Evolutionary conservation across 2,329 filamentous ascomycete genomes (phyloP).

Genomic region (Xylariales sp.): DNA sequence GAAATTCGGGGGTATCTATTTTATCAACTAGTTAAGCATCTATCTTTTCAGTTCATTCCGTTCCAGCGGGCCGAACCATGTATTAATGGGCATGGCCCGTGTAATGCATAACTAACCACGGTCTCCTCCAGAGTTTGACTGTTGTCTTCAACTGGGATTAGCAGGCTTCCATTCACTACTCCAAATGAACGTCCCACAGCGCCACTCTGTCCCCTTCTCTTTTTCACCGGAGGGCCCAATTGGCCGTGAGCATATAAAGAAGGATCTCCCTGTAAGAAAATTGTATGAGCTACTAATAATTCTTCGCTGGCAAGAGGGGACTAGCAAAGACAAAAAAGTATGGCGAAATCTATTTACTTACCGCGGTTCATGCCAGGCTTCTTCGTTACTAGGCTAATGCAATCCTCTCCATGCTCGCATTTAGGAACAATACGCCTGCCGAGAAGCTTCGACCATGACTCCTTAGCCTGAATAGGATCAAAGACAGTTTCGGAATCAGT

Average conservation of each 20-base stretch:
- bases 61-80: background rate
- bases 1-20: background rate
- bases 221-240: slow-evolving; percentile 87
- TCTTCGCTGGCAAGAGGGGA: background rate
- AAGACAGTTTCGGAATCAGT: slow-evolving; percentile 59
- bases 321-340: too few species aligned
- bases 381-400: slow-evolving; percentile 84
- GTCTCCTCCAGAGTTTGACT: background rate
- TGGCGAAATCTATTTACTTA: slow-evolving; percentile 50
- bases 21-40: background rate
- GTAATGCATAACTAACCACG: background rate
- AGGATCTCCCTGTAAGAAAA: slow-evolving; percentile 62
- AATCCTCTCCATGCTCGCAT: slow-evolving; percentile 91
- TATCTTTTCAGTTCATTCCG: background rate
- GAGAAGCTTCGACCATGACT: slow-evolving; percentile 88
- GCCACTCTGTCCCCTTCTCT: slow-evolving; percentile 86
- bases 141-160: slow-evolving; percentile 15
- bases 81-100: background rate
- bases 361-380: slow-evolving; percentile 87
- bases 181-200: slow-evolving; percentile 86
- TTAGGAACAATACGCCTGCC: slow-evolving; percentile 77
- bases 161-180: slow-evolving; percentile 66
- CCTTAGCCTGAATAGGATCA: slow-evolving; percentile 78
- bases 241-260: slow-evolving; percentile 75
- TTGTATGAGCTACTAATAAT: slow-evolving; percentile 1